Conservation (phyloP, 2,329 filamentous ascomycete species). For the Didymella segeticola region DNA sequence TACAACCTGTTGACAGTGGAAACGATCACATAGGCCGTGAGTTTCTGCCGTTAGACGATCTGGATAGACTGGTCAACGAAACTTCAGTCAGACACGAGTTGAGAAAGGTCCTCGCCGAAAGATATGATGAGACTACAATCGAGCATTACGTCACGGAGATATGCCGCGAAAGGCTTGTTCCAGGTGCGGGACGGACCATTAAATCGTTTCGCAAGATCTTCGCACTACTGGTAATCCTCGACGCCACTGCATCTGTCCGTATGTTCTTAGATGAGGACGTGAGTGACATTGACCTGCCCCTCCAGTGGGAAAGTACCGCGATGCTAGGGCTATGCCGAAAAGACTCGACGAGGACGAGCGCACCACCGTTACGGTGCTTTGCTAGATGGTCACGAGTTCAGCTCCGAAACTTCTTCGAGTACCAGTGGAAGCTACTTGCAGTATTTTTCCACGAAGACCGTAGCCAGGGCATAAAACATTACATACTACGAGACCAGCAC, state of each 20-base stretch:
- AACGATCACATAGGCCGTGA: too few species aligned
- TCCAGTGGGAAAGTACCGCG: background rate
- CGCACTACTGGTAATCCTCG: background rate
- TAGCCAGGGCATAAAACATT: conserved; percentile 18
- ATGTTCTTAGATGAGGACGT: background rate
- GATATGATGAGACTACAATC: too few species aligned
- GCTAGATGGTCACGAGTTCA: background rate
- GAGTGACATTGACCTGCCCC: background rate
- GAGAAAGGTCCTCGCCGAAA: too few species aligned
- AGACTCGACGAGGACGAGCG: background rate
- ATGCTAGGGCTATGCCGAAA: background rate
- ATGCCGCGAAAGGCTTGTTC: background rate
- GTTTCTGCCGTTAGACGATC: too few species aligned
- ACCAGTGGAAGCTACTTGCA: conserved; percentile 27
- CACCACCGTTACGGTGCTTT: background rate
- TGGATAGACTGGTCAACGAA: too few species aligned
- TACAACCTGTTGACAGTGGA: too few species aligned
- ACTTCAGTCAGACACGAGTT: too few species aligned
- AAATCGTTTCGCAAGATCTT: background rate
- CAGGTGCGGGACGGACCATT: background rate
- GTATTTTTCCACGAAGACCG: conserved; percentile 17
- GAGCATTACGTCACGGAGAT: background rate
- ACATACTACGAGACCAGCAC: conserved; percentile 20
- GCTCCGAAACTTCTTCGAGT: background rate
- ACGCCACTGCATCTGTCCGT: background rate